Base-by-base conservation (phyloP, 1,284 basidiomycete genomes). In the Leccinum solheimii region DNA sequence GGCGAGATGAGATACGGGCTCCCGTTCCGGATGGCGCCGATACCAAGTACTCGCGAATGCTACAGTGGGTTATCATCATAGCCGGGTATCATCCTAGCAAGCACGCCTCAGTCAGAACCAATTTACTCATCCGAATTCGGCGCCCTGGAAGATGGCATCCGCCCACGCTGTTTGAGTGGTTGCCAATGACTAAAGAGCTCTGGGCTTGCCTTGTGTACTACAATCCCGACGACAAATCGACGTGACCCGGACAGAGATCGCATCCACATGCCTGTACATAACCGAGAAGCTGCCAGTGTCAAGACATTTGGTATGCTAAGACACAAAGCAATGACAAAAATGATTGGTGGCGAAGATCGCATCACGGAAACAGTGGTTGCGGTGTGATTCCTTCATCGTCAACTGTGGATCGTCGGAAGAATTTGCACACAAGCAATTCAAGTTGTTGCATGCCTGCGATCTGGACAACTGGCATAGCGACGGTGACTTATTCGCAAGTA, bases 221-320 rank as follows among this genome's bases (percentile, higher is more conserved):
- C 62, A 79, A 85, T 68, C 82, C 83, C 2, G 69, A 78, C 54
- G 81, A 86, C 69, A 83, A 80, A 68, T 76, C 80, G 13, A 83
- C 82, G 32, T 86, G 84, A 83, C 49, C 49, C 5, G 4, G 74
- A 77, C 60, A 74, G 74, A 50, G 84, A 86, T 64, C 77, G 81
- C n/a, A 79, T 81, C 27, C 83, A 86, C 67, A 83, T 86, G 82
- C 85, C 84, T 8, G 79, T 69, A 66, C 82, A 83, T 66, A 77
- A 68, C 34, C 72, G 49, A 23, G 57, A 67, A 64, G 68, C 68
- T 51, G 34, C 34, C 34, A 36, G 34, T 36, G 80, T 86, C 26
- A 74, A 78, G 9, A 76, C 70, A 0, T 85, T 81, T 19, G 74
- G 83, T 81, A 55, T 38, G 36, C 30, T 1, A 32, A 19, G 26